Conservation (phyloP, 2,329 filamentous ascomycete species). For the Aphanoascus verrucosus region DNA sequence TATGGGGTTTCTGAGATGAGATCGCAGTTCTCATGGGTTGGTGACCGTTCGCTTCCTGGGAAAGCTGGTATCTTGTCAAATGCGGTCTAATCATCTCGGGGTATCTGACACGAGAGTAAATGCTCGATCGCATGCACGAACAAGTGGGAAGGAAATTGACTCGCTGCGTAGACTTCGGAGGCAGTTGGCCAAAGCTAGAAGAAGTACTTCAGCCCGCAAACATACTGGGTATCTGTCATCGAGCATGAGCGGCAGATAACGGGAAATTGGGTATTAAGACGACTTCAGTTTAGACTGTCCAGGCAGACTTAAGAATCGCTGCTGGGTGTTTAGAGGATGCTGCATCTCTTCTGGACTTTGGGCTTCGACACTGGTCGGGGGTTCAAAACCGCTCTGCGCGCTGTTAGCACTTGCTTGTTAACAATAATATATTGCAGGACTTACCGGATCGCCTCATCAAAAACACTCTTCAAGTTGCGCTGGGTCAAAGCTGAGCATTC, state of each 20-base stretch:
- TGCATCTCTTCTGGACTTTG: slow-evolving; percentile 33
- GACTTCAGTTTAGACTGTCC: neutral
- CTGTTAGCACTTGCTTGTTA: neutral
- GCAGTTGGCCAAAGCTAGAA: neutral
- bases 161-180: slow-evolving; percentile 6
- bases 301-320: neutral
- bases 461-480: slow-evolving; percentile 94
- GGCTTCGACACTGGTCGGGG: slow-evolving; percentile 37
- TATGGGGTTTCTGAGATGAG: neutral
- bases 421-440: slow-evolving; percentile 25
- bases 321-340: slow-evolving; percentile 8
- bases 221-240: neutral
- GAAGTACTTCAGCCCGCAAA: neutral
- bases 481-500: slow-evolving; percentile 97
- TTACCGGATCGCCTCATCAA: slow-evolving; percentile 96
- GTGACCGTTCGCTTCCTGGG: neutral
- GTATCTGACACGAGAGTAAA: slow-evolving; percentile 5
- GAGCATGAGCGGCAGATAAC: neutral
- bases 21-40: neutral
- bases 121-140: slow-evolving; percentile 4
- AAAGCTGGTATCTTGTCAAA: neutral
- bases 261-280: neutral
- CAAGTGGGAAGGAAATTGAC: neutral
- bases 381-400: slow-evolving; percentile 38
- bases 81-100: neutral